phyloP scores from a whole-genome alignment of 2,329 filamentous ascomycete species.

The Microsporum ferrugineum region DNA sequence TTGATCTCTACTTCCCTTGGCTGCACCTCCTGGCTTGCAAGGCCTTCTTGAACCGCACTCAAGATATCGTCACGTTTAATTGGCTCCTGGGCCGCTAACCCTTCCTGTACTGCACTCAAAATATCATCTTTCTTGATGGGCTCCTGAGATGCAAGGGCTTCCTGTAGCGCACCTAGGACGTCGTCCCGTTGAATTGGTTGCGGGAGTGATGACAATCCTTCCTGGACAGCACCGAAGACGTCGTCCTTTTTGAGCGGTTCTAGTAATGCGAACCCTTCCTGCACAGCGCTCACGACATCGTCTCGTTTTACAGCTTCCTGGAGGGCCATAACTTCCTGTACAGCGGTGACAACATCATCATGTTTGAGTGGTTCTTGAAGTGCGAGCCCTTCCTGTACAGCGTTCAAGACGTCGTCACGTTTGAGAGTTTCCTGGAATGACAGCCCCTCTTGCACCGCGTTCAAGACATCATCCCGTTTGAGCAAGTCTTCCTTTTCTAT shows the following conservation, averaged over 20 bases:
- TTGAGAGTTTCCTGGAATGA: slow-evolving; percentile 29
- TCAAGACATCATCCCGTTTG: slow-evolving; percentile 17
- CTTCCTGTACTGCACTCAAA: slow-evolving; percentile 73
- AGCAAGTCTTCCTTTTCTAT: slow-evolving; percentile 11
- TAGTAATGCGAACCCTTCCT: slow-evolving; percentile 18
- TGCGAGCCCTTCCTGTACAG: slow-evolving; percentile 83
- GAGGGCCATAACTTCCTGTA: slow-evolving; percentile 21
- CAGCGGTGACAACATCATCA: slow-evolving; percentile 53
- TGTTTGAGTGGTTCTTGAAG: slow-evolving; percentile 57
- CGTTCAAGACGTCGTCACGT: slow-evolving; percentile 44
- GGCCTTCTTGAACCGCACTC: slow-evolving; percentile 20
- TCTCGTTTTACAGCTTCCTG: slow-evolving; percentile 27
- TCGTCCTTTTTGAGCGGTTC: slow-evolving; percentile 14
- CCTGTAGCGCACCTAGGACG: slow-evolving; percentile 18
- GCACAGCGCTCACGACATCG: slow-evolving; percentile 18
- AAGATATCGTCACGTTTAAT: slow-evolving; percentile 17
- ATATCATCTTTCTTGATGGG: slow-evolving; percentile 62
- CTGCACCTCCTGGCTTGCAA: slow-evolving; percentile 26
- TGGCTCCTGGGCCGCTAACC: slow-evolving; percentile 35
- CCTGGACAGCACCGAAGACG: slow-evolving; percentile 18
- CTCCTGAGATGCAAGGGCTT: slow-evolving; percentile 27
- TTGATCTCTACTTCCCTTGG: slow-evolving; percentile 50
- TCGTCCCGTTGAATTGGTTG: slow-evolving; percentile 15
- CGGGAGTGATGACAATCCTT: slow-evolving; percentile 17
- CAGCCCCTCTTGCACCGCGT: slow-evolving; percentile 20